A percentile compares a stretch with the other conserved stretches of the same genome.
Evolutionary conservation across 2,329 filamentous ascomycete species (phyloP).

Genomic region (Clarireedia paspali): DNA sequence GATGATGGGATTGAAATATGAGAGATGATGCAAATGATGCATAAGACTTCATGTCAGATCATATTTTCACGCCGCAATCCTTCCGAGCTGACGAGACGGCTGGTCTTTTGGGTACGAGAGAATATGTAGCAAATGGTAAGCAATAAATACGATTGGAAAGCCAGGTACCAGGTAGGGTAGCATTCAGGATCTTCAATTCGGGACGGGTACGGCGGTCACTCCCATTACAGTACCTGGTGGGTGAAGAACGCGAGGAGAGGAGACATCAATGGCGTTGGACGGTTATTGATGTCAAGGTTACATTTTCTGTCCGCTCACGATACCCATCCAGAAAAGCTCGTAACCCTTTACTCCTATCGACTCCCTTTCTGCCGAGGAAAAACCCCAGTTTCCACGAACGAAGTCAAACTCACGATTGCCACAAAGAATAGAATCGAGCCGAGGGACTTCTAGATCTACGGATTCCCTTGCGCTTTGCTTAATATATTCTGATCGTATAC

Average conservation of each 20-base stretch:
- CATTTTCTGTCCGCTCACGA: not conserved
- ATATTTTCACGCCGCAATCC: not conserved
- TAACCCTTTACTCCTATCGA: not conserved
- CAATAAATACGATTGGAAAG: not conserved
- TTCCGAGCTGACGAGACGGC: not conserved
- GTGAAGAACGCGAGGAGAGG: not conserved
- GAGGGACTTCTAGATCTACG: constrained; percentile 10
- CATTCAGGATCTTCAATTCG: not conserved
- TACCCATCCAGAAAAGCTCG: too few species aligned
- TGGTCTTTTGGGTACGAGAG: not conserved
- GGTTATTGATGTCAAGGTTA: not conserved
- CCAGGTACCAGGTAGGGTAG: constrained; percentile 3
- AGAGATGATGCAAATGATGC: not conserved
- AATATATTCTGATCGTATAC: constrained; percentile 29
- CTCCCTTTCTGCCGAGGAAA: not conserved
- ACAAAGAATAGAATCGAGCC: not conserved
- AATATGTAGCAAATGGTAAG: not conserved
- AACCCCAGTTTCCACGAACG: not conserved
- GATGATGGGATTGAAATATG: not conserved
- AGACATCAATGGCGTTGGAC: not conserved
- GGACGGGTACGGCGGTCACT: constrained; percentile 1
- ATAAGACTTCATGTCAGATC: not conserved
- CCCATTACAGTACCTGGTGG: not conserved
- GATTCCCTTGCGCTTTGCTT: constrained; percentile 20
- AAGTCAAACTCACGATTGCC: too few species aligned